phyloP scores from a whole-genome alignment of 192 early-diverging fungal genomes.

The Lunasporangiospora selenospora region DNA sequence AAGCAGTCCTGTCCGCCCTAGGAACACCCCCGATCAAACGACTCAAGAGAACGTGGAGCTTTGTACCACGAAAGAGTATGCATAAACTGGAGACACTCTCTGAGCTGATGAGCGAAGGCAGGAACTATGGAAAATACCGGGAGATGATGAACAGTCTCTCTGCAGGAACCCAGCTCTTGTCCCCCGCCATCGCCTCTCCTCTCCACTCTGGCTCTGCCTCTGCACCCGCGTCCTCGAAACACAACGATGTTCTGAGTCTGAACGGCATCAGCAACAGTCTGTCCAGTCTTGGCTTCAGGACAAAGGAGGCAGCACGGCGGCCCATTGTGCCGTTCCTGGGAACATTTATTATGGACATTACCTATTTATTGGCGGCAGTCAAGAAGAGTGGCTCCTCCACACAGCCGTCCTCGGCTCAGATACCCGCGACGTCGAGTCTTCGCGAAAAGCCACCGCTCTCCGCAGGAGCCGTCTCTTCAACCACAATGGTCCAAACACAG shows the following conservation, averaged over 20 bases:
- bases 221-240: neutral
- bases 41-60: constrained; percentile 74
- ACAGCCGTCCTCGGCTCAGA: constrained; percentile 35
- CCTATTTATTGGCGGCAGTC: constrained; percentile 69
- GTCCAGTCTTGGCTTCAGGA: constrained; percentile 26
- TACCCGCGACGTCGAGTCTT: constrained; percentile 27
- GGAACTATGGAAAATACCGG: constrained; percentile 77
- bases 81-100: constrained; percentile 57
- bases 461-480: constrained; percentile 8
- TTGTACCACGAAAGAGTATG: constrained; percentile 71
- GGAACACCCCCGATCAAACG: constrained; percentile 73
- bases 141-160: constrained; percentile 56
- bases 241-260: constrained; percentile 20
- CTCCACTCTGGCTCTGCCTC: constrained; percentile 4
- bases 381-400: constrained; percentile 51
- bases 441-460: constrained; percentile 13
- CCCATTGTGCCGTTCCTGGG: constrained; percentile 79
- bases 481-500: neutral
- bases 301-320: constrained; percentile 47
- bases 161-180: constrained; percentile 25
- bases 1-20: constrained; percentile 72
- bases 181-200: constrained; percentile 15
- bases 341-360: constrained; percentile 79
- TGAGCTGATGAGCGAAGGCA: constrained; percentile 67
- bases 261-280: constrained; percentile 29